A percentile compares a stretch with the other conserved stretches of the same genome.
These are phyloP conservation scores for Mesostigma viride DNA, from an alignment of 139 green algal genomes.

Conservation along the genomic window DNA sequence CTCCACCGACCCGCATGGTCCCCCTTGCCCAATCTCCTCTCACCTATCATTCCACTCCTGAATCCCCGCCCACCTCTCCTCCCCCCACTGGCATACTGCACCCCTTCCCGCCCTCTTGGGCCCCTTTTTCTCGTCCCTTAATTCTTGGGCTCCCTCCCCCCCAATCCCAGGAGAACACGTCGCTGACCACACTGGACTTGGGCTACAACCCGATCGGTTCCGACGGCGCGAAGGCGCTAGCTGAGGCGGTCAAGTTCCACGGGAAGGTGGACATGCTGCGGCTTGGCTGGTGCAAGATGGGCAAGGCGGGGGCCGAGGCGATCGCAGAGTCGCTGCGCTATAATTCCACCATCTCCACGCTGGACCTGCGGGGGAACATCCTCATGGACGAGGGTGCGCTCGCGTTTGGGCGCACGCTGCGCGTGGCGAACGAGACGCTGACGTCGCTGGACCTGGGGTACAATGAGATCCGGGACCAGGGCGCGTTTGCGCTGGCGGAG, in stretches of 20 bases:
- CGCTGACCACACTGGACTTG: conserved; percentile 55
- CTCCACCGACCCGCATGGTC: too few species aligned
- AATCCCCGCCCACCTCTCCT: background rate
- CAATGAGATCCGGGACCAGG: conserved; percentile 97
- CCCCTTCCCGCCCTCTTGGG: too few species aligned
- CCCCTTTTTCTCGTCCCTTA: too few species aligned
- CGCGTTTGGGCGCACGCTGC: conserved; percentile 35
- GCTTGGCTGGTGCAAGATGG: conserved; percentile 96
- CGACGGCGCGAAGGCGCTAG: conserved; percentile 61
- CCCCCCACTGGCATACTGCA: background rate
- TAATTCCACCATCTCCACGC: conserved; percentile 35
- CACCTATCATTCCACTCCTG: too few species aligned
- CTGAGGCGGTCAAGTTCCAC: conserved; percentile 88
- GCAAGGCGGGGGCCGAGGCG: conserved; percentile 31
- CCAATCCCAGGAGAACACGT: background rate
- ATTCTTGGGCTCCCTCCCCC: too few species aligned
- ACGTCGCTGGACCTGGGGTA: conserved; percentile 89
- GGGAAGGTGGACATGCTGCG: conserved; percentile 52
- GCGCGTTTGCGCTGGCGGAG: conserved; percentile 83
- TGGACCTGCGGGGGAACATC: conserved; percentile 87
- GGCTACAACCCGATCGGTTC: conserved; percentile 88
- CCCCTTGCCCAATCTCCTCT: too few species aligned
- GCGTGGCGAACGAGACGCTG: conserved; percentile 63
- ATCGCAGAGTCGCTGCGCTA: conserved; percentile 41
- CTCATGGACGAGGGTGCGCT: conserved; percentile 55